A percentile compares a stretch with the other conserved stretches of the same genome.
phyloP scores from a whole-genome alignment of 495 filamentous ascomycete species.

The Penicillium fimorum region DNA sequence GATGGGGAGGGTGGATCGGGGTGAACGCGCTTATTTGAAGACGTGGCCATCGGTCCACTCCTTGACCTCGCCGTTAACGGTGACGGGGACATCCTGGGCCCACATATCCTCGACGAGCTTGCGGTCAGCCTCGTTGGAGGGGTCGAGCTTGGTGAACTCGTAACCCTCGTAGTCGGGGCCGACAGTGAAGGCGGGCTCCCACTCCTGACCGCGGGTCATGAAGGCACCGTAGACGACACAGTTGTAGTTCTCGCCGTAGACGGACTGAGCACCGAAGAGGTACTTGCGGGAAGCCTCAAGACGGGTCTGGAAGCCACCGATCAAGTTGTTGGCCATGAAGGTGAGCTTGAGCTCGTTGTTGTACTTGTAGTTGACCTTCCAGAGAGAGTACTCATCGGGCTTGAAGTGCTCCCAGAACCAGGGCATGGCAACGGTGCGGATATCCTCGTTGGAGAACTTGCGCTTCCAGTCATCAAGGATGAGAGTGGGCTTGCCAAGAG shows the following conservation, averaged over 20 bases:
- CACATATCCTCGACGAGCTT: conserved; percentile 84
- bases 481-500: conserved; percentile 75
- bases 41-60: conserved; percentile 86
- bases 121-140: conserved; percentile 73
- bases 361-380: conserved; percentile 93
- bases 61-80: conserved; percentile 77
- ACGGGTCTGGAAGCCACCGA: conserved; percentile 94
- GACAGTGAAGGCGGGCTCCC: conserved; percentile 84
- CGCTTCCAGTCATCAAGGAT: conserved; percentile 97
- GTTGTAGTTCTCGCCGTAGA: conserved; percentile 84
- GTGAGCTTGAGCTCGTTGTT: conserved; percentile 93
- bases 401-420: conserved; percentile 99
- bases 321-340: conserved; percentile 98
- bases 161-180: conserved; percentile 98
- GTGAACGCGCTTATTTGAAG: conserved; percentile 79
- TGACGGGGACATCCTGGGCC: conserved; percentile 81
- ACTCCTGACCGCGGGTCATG: conserved; percentile 88
- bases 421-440: conserved; percentile 74
- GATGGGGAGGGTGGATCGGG: conserved; percentile 2
- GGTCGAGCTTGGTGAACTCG: conserved; percentile 92
- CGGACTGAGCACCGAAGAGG: conserved; percentile 88
- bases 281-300: conserved; percentile 98
- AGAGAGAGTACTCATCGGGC: conserved; percentile 91
- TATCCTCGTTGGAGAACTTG: conserved; percentile 96
- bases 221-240: conserved; percentile 89